Percentiles rank a stretch among this genome's conserved stretches.
Evolutionary conservation across 345 rosid species (phyloP).

Genomic region (Euphorbia pulcherrima): DNA sequence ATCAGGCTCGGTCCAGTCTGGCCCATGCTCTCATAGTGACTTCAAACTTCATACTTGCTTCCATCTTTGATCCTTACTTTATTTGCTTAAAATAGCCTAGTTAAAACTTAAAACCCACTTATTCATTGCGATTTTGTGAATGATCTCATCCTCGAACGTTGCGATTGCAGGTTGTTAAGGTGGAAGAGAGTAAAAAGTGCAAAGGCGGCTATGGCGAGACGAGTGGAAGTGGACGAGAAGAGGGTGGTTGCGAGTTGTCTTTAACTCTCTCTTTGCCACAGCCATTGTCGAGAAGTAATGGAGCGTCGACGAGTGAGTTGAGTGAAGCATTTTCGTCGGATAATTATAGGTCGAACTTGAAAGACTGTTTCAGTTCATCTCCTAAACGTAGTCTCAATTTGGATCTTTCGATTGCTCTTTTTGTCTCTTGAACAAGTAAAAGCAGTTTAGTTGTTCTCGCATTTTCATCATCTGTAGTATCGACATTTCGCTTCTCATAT

Average conservation of each 20-base stretch:
- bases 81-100: neutral
- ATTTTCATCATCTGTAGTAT: too few relatives aligned
- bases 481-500: too few relatives aligned
- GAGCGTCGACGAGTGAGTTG: constrained; percentile 54
- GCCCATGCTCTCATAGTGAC: too few relatives aligned
- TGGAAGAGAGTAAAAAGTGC: constrained; percentile 13
- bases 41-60: neutral
- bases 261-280: constrained; percentile 49
- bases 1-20: too few relatives aligned
- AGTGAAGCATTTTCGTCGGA: constrained; percentile 64
- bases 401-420: constrained; percentile 66
- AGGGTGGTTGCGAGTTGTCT: constrained; percentile 38
- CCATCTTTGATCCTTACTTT: neutral
- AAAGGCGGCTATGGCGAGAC: neutral
- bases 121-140: neutral
- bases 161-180: constrained; percentile 35
- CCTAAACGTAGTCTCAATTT: constrained; percentile 40
- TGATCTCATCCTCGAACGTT: too few relatives aligned
- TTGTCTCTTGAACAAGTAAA: too few relatives aligned
- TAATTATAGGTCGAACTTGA: constrained; percentile 31
- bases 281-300: constrained; percentile 41
- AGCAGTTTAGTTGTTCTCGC: too few relatives aligned
- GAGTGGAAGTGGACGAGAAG: constrained; percentile 1
- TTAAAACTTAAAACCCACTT: neutral
- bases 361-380: constrained; percentile 40